Percentiles rank a stretch among this genome's conserved stretches.
Evolutionary conservation across 2,329 filamentous ascomycete species (phyloP).

Genomic region (Sphaerulina vaccinii): DNA sequence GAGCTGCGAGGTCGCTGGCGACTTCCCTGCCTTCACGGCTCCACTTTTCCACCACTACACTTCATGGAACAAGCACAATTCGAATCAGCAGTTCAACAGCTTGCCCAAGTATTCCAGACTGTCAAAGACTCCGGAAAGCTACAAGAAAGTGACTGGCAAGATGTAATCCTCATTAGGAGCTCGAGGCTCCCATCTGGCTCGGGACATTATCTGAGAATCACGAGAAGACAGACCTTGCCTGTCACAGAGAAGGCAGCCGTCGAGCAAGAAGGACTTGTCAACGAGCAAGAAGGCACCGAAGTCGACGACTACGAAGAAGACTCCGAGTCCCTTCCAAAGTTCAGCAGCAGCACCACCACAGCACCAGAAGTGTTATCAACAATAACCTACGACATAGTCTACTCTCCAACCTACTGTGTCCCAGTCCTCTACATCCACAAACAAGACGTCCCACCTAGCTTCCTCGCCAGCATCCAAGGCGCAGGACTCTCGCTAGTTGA

Average conservation of each 20-base stretch:
- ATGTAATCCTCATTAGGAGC: not conserved
- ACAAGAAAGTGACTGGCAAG: not conserved
- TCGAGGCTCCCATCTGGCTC: not conserved
- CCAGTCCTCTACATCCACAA: slow-evolving; percentile 47
- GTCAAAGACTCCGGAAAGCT: not conserved
- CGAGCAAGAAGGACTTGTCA: not conserved
- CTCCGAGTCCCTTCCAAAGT: not conserved
- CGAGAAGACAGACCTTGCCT: not conserved
- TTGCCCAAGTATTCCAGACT: not conserved
- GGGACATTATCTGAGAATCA: not conserved
- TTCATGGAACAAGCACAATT: not conserved
- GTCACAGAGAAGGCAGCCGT: not conserved
- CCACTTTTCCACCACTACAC: too few species aligned
- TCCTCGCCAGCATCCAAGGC: slow-evolving; percentile 35
- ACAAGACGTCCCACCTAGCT: slow-evolving; percentile 38
- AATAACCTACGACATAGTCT: slow-evolving; percentile 41
- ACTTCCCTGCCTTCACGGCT: too few species aligned
- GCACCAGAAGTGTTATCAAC: not conserved
- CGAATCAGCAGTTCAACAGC: not conserved
- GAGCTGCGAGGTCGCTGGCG: too few species aligned
- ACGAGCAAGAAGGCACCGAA: not conserved
- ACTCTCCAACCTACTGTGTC: slow-evolving; percentile 46
- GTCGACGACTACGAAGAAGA: not conserved
- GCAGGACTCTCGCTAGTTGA: slow-evolving; percentile 51
- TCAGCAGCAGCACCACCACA: not conserved